A percentile compares a stretch with the other conserved stretches of the same genome.
These are phyloP conservation scores for Myxozyma mucilagina DNA, from an alignment of 805 yeast species.

Conservation along the genomic window DNA sequence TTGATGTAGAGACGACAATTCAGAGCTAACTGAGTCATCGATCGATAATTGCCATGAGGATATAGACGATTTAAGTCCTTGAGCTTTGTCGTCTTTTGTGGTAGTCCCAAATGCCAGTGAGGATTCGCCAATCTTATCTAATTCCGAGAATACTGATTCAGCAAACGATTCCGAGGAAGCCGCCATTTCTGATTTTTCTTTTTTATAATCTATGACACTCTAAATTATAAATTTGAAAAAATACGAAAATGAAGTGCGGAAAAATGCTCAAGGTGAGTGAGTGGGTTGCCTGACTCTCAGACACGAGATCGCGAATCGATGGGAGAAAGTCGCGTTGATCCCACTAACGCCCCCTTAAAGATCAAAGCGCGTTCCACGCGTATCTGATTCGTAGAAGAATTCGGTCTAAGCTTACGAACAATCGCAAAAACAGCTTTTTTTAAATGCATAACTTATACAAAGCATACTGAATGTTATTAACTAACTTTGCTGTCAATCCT, in stretches of 20 bases:
- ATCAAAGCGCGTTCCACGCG: too few species aligned
- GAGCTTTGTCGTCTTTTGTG: neutral
- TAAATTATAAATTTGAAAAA: neutral
- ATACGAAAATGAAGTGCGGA: neutral
- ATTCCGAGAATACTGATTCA: slow-evolving; percentile 16
- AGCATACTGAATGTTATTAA: too few species aligned
- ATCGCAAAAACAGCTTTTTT: too few species aligned
- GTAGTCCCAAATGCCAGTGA: neutral
- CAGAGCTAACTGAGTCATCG: neutral
- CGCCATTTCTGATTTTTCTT: neutral
- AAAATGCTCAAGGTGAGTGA: neutral
- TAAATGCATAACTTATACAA: too few species aligned
- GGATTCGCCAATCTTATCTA: slow-evolving; percentile 9
- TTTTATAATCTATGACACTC: neutral
- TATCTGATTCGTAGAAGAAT: too few species aligned
- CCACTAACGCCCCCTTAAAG: too few species aligned
- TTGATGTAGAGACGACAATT: neutral
- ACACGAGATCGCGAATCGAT: too few species aligned
- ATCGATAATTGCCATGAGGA: neutral
- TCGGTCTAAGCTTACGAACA: too few species aligned
- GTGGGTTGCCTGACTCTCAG: too few species aligned
- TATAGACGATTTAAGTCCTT: neutral
- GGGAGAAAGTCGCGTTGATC: too few species aligned
- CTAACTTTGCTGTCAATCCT: too few species aligned
- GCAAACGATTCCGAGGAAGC: slow-evolving; percentile 9